Conservation (phyloP, 495 filamentous ascomycete genomes). For the Penicillium paradoxum region DNA sequence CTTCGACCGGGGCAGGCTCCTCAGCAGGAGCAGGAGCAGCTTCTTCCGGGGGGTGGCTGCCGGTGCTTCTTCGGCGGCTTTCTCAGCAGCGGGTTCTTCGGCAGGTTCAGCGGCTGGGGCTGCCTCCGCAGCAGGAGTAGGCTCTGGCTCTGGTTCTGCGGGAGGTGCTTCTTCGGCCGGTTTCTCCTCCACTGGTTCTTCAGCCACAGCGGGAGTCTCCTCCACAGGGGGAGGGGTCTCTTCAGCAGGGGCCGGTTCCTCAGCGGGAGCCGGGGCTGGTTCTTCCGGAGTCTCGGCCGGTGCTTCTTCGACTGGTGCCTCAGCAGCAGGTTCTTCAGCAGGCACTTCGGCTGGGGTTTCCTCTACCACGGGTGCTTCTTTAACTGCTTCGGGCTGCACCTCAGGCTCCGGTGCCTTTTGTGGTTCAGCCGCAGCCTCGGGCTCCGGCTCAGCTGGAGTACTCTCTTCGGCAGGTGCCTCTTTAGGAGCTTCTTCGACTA, state of each 20-base stretch:
- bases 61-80: constrained; percentile 6
- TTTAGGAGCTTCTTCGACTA: constrained; percentile 9
- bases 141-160: background rate
- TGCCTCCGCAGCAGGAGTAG: background rate
- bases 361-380: constrained; percentile 1
- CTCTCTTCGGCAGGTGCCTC: constrained; percentile 10
- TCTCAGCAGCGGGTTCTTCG: constrained; percentile 4
- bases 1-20: background rate
- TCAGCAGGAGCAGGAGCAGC: background rate
- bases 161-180: constrained; percentile 3
- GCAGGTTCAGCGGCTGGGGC: too few species aligned
- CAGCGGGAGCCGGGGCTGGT: background rate
- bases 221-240: too few species aligned
- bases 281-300: constrained; percentile 8
- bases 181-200: too few species aligned
- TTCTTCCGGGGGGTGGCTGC: constrained; percentile 7
- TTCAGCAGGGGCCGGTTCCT: too few species aligned
- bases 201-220: too few species aligned
- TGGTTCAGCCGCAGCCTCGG: background rate
- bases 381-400: background rate
- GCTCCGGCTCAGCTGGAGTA: background rate
- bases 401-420: background rate
- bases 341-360: too few species aligned
- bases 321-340: constrained; percentile 1
- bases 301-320: constrained; percentile 7